Evolutionary conservation across 2,329 filamentous ascomycete genomes (phyloP).

Genomic region (Nemania sp.): DNA sequence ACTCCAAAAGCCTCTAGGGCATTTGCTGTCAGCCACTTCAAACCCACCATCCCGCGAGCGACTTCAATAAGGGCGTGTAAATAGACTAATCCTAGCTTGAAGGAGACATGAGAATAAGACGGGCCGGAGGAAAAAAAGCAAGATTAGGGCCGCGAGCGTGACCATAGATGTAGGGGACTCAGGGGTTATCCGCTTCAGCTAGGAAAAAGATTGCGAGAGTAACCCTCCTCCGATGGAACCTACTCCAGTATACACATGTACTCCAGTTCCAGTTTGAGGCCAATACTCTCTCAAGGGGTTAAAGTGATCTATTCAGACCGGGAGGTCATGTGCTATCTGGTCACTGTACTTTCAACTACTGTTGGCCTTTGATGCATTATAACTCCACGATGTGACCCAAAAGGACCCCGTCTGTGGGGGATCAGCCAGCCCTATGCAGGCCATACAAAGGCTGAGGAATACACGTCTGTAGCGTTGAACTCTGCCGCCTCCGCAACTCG

Average conservation of each 20-base stretch:
- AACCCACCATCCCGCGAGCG: background rate
- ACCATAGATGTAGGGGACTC: slow-evolving; percentile 11
- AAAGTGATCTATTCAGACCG: slow-evolving; percentile 17
- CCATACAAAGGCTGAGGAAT: slow-evolving; percentile 14
- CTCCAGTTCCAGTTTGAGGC: slow-evolving; percentile 4
- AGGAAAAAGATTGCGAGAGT: slow-evolving; percentile 25
- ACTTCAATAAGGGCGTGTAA: slow-evolving; percentile 25
- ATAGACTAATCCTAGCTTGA: slow-evolving; percentile 29
- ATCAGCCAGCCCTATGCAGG: slow-evolving; percentile 32
- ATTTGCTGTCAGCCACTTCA: slow-evolving; percentile 22
- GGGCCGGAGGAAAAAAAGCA: slow-evolving; percentile 24
- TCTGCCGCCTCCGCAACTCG: slow-evolving; percentile 19
- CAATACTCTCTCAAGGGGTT: slow-evolving; percentile 20
- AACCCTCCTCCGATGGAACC: slow-evolving; percentile 23
- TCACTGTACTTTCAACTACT: slow-evolving; percentile 15
- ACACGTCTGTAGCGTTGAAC: background rate
- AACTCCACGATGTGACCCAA: slow-evolving; percentile 32
- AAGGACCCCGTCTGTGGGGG: slow-evolving; percentile 14
- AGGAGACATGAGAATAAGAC: slow-evolving; percentile 7
- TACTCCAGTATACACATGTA: slow-evolving; percentile 15
- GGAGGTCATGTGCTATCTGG: slow-evolving; percentile 21
- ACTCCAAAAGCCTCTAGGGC: slow-evolving; percentile 1
- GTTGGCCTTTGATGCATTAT: slow-evolving; percentile 23
- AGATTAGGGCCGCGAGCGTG: slow-evolving; percentile 13
- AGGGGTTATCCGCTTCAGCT: slow-evolving; percentile 22